A percentile compares a stretch with the other conserved stretches of the same genome.
Conservation (phyloP, 345 rosid genomes). For the Melastoma malabathricum region DNA sequence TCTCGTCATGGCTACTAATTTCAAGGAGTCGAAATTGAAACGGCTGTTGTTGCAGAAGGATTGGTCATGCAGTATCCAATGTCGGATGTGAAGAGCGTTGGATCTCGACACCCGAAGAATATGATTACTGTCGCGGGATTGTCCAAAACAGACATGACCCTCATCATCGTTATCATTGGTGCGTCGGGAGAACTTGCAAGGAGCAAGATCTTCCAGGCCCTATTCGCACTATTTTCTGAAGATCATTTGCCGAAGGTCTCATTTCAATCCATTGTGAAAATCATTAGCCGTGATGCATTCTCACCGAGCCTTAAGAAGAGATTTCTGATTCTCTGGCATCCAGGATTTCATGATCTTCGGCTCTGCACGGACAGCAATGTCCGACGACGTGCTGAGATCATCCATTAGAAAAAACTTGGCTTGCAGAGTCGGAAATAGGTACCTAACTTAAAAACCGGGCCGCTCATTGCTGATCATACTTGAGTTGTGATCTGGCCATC, state of each 20-base stretch:
- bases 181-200: constrained; percentile 30
- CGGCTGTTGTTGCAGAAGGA: too few species aligned
- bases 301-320: neutral
- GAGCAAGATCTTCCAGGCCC: constrained; percentile 28
- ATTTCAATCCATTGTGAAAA: neutral
- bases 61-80: too few species aligned
- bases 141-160: neutral
- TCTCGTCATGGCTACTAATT: neutral
- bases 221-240: constrained; percentile 19
- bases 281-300: neutral
- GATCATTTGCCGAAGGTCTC: constrained; percentile 18
- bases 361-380: constrained; percentile 29
- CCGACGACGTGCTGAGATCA: constrained; percentile 32
- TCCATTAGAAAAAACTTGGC: constrained; percentile 29
- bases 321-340: neutral
- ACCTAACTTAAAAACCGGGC: neutral
- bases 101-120: too few species aligned
- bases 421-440: constrained; percentile 44
- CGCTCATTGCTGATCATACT: neutral
- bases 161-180: constrained; percentile 20
- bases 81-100: too few species aligned
- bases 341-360: constrained; percentile 38
- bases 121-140: neutral
- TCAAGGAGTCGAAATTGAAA: too few species aligned
- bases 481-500: neutral